A percentile compares a stretch with the other conserved stretches of the same genome.
These are phyloP conservation scores for Plantago major DNA, from an alignment of 257 asterid genomes.

Conservation along the genomic window DNA sequence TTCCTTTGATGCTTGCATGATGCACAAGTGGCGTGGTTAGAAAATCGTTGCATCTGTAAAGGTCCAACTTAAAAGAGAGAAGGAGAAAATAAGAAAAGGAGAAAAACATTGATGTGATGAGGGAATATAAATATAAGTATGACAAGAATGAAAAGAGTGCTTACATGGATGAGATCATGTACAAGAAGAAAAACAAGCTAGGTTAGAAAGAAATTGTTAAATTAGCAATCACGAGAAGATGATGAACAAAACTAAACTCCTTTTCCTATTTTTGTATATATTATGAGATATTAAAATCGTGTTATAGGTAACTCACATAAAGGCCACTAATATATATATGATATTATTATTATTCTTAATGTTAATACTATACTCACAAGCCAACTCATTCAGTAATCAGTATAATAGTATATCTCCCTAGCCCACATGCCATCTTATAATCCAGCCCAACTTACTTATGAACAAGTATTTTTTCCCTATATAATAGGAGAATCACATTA, in stretches of 20 bases:
- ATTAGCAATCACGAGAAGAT: slow-evolving; percentile 42
- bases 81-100: background rate
- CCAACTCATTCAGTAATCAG: no score
- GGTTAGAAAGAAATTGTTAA: slow-evolving; percentile 26
- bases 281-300: background rate
- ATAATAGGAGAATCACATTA: no score
- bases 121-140: slow-evolving; percentile 17
- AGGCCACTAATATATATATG: slow-evolving; percentile 7
- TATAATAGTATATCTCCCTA: no score
- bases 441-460: no score
- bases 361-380: no score
- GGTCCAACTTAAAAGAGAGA: background rate
- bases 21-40: slow-evolving; percentile 57
- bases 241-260: slow-evolving; percentile 22
- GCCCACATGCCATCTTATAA: no score
- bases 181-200: slow-evolving; percentile 25
- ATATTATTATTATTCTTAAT: no score
- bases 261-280: background rate
- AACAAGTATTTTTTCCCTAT: no score
- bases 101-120: slow-evolving; percentile 1
- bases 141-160: slow-evolving; percentile 49
- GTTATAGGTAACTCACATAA: slow-evolving; percentile 41
- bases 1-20: slow-evolving; percentile 97
- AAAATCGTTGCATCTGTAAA: slow-evolving; percentile 31
- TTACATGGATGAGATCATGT: slow-evolving; percentile 18